Base-by-base conservation (phyloP, 1,284 basidiomycete species). In the Cutaneotrichosporon curvatum region DNA sequence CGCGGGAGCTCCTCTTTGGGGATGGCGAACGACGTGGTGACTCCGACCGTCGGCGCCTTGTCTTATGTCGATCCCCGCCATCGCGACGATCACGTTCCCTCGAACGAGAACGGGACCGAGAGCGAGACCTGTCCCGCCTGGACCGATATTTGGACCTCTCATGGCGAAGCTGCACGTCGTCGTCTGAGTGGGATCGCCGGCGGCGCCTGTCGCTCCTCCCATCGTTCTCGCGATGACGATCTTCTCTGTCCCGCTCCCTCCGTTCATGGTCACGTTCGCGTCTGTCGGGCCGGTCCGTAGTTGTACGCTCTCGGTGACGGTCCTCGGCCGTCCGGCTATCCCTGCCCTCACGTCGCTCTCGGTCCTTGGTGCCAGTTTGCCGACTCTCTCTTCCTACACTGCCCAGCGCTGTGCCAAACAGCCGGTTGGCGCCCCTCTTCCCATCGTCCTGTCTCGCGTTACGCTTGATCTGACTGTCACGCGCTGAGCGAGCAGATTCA, bases 401-500 rank as follows among this genome's bases (percentile, higher is more conserved):
- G 56, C 52, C 54, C 33, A 69, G 25, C 1, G 67, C 67, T 1
- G 65, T 67, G 15, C 67, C 65, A 41, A 71, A 68, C 22, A 68
- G 40, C 31, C 65, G 42, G 49, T 56, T 44, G 34, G 46, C 37
- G n/a, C 23, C 42, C 30, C 28, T 28, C 38, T 36, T 19, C 18
- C 31, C 48, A 18, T 41, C 40, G 20, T n/a, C 23, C n/a, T 28
- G 25, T 10, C 45, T 23, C 22, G 23, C 38, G n/a, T 25, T 40
- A 11, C 19, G 14, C 42, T 23, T 32, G 20, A n/a, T 8, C 38
- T 20, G 19, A 22, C 41, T 19, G 21, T 28, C 31, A 20, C 85
- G 81, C 6, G 82, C 77, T 55, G 86, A 83, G 54, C 83, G 75
- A 0, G 85, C 85, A 23, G 83, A 81, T 16, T 78, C 70, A 0